Evolutionary conservation across 2,329 filamentous ascomycete species (phyloP).

Genomic region (Myriosclerotinia scirpicola): DNA sequence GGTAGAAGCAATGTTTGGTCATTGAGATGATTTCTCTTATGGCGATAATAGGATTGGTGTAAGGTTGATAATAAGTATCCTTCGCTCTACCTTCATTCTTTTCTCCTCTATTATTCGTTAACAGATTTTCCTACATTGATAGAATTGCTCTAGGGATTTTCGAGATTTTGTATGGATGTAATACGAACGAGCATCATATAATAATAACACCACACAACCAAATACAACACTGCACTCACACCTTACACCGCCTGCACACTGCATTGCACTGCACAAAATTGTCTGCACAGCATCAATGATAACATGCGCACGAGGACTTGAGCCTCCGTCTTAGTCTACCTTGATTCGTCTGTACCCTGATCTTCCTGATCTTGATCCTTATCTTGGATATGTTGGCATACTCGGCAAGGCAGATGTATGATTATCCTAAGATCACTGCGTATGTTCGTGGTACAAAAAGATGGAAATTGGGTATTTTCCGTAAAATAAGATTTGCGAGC

Average conservation of each 20-base stretch:
- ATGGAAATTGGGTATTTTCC: too few relatives aligned
- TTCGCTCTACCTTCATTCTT: too few relatives aligned
- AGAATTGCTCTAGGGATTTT: not conserved
- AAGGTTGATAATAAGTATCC: too few relatives aligned
- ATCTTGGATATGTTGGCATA: not conserved
- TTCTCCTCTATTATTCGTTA: too few relatives aligned
- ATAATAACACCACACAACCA: not conserved
- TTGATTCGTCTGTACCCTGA: not conserved
- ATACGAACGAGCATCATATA: not conserved
- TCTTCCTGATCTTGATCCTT: not conserved
- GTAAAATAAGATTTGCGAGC: too few relatives aligned
- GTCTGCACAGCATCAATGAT: not conserved
- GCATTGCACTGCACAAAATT: not conserved
- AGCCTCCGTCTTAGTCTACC: not conserved
- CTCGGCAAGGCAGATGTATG: constrained; percentile 6
- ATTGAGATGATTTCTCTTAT: too few relatives aligned
- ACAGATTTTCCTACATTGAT: too few relatives aligned
- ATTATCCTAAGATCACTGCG: not conserved
- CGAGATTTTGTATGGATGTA: not conserved
- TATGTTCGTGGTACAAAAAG: not conserved
- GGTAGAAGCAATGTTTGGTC: too few relatives aligned
- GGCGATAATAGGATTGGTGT: too few relatives aligned
- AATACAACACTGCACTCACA: constrained; percentile 8
- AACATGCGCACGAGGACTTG: not conserved
- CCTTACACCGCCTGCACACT: not conserved